phyloP scores from a whole-genome alignment of 768 basidiomycete species.

The Chalciporus sphaerocephalus region DNA sequence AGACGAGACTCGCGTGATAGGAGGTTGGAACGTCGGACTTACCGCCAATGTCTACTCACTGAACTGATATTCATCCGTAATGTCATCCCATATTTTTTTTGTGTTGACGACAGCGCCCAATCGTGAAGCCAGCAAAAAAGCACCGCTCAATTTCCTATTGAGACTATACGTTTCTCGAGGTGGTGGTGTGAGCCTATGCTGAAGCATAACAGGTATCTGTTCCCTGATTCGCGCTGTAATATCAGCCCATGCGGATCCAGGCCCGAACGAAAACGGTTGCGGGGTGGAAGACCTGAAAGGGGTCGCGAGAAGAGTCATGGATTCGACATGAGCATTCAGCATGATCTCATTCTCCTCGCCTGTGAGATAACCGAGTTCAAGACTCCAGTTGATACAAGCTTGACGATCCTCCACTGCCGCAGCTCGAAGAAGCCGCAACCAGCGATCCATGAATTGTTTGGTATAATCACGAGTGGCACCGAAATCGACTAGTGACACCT shows the following conservation, averaged over 20 bases:
- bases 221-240: conserved; percentile 76
- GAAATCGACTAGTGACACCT: conserved; percentile 92
- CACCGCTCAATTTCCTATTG: conserved; percentile 83
- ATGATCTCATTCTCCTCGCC: conserved; percentile 86
- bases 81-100: conserved; percentile 68
- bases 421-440: conserved; percentile 79
- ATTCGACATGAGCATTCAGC: conserved; percentile 80
- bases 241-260: conserved; percentile 55
- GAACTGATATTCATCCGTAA: conserved; percentile 36
- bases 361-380: conserved; percentile 84
- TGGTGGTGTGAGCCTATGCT: conserved; percentile 84
- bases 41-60: conserved; percentile 1
- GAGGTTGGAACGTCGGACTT: neutral
- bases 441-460: conserved; percentile 81
- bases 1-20: neutral
- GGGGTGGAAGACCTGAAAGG: conserved; percentile 68
- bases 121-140: conserved; percentile 73
- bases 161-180: conserved; percentile 93
- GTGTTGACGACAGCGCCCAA: conserved; percentile 74
- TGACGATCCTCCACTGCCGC: conserved; percentile 66
- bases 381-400: conserved; percentile 67
- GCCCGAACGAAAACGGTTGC: conserved; percentile 80
- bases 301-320: conserved; percentile 78
- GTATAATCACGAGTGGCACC: conserved; percentile 89
- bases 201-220: conserved; percentile 87